These are phyloP conservation scores for Westerdykella aurantiaca DNA, from an alignment of 2,329 filamentous ascomycete genomes.

Conservation along the genomic window DNA sequence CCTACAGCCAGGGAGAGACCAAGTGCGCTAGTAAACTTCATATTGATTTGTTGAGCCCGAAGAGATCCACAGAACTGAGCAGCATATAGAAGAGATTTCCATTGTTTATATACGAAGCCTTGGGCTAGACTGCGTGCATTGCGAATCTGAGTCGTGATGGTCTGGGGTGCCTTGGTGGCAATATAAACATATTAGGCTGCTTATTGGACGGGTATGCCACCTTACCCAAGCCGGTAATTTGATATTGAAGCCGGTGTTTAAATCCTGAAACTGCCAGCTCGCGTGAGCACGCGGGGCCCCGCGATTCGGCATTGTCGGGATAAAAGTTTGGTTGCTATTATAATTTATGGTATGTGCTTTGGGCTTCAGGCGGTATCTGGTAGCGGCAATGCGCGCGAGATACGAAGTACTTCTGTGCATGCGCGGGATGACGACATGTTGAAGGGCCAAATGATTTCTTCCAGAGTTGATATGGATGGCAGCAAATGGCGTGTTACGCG, in stretches of 20 bases:
- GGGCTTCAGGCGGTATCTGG: neutral
- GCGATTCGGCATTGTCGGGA: constrained; percentile 13
- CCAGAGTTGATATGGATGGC: no score
- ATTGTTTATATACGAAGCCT: constrained; percentile 4
- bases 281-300: constrained; percentile 19
- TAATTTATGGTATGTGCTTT: neutral
- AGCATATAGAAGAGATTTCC: constrained; percentile 5
- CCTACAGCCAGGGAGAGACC: constrained; percentile 14
- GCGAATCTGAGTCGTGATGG: constrained; percentile 2
- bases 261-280: constrained; percentile 1
- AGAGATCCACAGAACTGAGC: neutral
- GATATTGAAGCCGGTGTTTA: constrained; percentile 20
- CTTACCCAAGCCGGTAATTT: constrained; percentile 14
- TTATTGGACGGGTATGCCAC: constrained; percentile 14
- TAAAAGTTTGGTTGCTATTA: neutral
- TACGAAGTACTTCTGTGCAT: no score
- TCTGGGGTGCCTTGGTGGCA: constrained; percentile 4
- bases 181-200: constrained; percentile 17
- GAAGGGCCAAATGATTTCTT: no score
- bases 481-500: no score
- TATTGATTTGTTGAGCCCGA: constrained; percentile 7
- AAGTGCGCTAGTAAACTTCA: constrained; percentile 23
- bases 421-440: no score
- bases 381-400: no score
- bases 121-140: no score